These are phyloP conservation scores for Fusarium concolor DNA, from an alignment of 2,329 filamentous ascomycete species.

Conservation along the genomic window DNA sequence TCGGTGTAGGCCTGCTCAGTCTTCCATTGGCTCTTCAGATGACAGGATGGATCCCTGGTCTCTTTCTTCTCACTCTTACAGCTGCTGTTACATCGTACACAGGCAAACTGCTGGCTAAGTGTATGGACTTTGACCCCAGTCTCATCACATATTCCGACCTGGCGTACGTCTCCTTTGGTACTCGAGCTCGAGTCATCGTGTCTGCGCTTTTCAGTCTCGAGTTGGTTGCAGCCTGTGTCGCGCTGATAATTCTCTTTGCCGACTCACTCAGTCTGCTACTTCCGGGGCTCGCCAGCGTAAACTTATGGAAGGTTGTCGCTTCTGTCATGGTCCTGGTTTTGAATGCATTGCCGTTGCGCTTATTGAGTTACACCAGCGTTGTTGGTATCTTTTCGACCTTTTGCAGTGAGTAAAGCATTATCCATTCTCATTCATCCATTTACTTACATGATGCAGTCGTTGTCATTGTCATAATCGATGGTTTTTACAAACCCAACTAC, in stretches of 20 bases:
- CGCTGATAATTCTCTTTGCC: conserved; percentile 90
- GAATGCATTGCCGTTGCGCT: conserved; percentile 83
- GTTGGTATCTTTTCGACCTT: conserved; percentile 92
- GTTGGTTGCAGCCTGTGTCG: conserved; percentile 87
- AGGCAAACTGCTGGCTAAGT: conserved; percentile 84
- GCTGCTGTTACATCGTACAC: conserved; percentile 87
- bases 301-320: conserved; percentile 87
- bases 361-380: conserved; percentile 90
- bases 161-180: conserved; percentile 90
- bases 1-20: conserved; percentile 89
- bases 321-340: conserved; percentile 82
- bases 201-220: conserved; percentile 91
- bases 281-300: conserved; percentile 72
- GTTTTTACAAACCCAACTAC: conserved; percentile 80
- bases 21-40: conserved; percentile 89
- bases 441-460: conserved; percentile 68
- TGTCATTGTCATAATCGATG: conserved; percentile 84
- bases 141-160: conserved; percentile 96
- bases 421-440: background rate
- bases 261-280: conserved; percentile 87
- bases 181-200: conserved; percentile 81
- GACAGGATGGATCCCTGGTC: conserved; percentile 87
- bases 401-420: conserved; percentile 72
- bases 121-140: conserved; percentile 84
- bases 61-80: conserved; percentile 78